Base-by-base conservation (phyloP, 2,329 filamentous ascomycete species). In the Aspergillus jensenii region DNA sequence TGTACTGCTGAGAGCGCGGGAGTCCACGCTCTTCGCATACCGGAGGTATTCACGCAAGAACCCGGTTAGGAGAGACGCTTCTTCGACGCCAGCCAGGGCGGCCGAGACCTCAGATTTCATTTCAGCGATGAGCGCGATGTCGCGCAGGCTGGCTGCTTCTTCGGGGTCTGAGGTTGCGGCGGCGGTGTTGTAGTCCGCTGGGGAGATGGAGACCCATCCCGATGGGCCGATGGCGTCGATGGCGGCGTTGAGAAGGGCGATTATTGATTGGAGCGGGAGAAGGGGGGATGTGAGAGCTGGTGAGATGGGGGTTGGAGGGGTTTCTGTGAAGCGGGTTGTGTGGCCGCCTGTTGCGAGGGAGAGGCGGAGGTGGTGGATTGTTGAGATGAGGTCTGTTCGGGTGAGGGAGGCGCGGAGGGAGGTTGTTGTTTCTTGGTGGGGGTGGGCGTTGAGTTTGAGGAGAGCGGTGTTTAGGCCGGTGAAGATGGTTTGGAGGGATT, bases 101-200 rank as follows among this genome's bases (percentile, higher is more conserved):
- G 78, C 77, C 4, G 78, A 78, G 27, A 81, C 71, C 61, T 81
- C 79, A 4, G 78, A 76, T 58, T 78, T 75, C 71, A 81, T 76
- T 48, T 81, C 77, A 15, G 76, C 71, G 51, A 81, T 74, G 14
- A 80, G 69, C 43, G 79, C 76, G 37, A 74, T 70, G 56, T 79
- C 76, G 56, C 76, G 72, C 14, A 54, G 44, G 11, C 43, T 44
- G 14, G 43, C 25, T 15, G 33, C 12, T 15, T 54, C 52, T 39
- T 46, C 39, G 67, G 69, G 31, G 70, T 61, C 23, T 21, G 21
- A 67, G 63, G 17, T 71, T 72, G 41, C 70, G 67, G 33, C 73
- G 64, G 9, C 27, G 9, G 27, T 31, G 17, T 65, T 46, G 14
- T 27, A 25, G 44, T 46, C 44, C 12, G 21, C 45, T 19, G 45